A percentile compares a stretch with the other conserved stretches of the same genome.
phyloP scores from a whole-genome alignment of 305 asterid species.

The Rubia tinctorum region DNA sequence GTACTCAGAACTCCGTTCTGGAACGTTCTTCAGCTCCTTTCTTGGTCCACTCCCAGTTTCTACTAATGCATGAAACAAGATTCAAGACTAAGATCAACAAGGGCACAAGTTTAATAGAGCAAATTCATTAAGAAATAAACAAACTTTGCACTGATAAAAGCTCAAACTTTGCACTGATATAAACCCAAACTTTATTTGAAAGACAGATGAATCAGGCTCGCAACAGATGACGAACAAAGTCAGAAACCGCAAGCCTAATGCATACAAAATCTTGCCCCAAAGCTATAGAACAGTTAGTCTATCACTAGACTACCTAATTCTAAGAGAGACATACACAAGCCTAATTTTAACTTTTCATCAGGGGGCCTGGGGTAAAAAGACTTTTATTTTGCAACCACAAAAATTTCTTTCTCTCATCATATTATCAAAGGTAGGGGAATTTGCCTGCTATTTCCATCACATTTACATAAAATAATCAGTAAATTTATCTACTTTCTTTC shows the following conservation, averaged over 20 bases:
- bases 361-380: neutral
- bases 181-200: no score
- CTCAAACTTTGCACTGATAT: no score
- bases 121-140: neutral
- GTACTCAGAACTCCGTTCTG: conserved; percentile 90
- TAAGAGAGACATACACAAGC: neutral
- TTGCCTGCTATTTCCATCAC: no score
- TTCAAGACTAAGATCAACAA: neutral
- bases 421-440: no score
- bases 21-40: conserved; percentile 31
- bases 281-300: neutral
- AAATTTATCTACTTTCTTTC: no score
- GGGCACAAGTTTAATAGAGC: neutral
- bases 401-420: no score
- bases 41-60: conserved; percentile 24
- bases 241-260: no score
- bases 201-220: no score
- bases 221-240: no score
- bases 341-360: neutral
- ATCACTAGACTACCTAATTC: neutral
- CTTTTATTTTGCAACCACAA: no score
- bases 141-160: no score
- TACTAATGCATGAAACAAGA: conserved; percentile 3
- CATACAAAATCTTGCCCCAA: neutral
- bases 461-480: no score